Base-by-base conservation (phyloP, 768 basidiomycete species). In the Hericium coralloides region DNA sequence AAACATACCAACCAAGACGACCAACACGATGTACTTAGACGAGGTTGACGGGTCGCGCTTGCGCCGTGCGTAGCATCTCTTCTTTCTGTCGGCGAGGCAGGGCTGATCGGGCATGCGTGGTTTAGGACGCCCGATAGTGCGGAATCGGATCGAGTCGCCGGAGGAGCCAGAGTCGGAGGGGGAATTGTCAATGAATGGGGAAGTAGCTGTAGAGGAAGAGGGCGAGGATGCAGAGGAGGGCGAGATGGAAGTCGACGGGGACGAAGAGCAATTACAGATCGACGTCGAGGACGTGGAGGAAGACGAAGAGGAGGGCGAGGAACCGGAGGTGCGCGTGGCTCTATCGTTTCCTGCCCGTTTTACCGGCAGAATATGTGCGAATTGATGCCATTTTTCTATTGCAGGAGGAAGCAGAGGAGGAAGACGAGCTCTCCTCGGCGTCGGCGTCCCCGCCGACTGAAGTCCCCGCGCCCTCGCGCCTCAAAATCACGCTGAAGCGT, bases 401-500 rank as follows among this genome's bases (percentile, higher is more conserved):
- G 18, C 45, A 52, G 25, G 36, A 63, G 38, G 50, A 20, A 8
- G 43, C 18, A 8, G 55, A 58, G 12, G 57, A 63, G 15, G 22
- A 60, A 45, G 65, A 63, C 20, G 58, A 56, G 20, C 47, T 60
- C 14, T 63, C 60, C 20, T 66, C 65, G 6, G 58, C 61, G 3
- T 58, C 64, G 17, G 52, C 59, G 7, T 60, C 63, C 12, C 53
- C 57, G 38, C 54, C 60, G n/a, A 59, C 63, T 0, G 65, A 62
- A 3, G 31, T 31, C 31, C 67, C 64, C 0, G 55, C 66, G 1
- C 65, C 68, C 31, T 63, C 64, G 12, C 73, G 77, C 6, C 75
- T 86, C 20, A 83, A 80, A 62, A 85, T 85, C 64, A 85, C 78
- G 66, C 73, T 85, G 48, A 85, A 81, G 63, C 66, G 84, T 4